Evolutionary conservation across 208 protist species (phyloP).

Genomic region (Wallacemonas rigidus): DNA sequence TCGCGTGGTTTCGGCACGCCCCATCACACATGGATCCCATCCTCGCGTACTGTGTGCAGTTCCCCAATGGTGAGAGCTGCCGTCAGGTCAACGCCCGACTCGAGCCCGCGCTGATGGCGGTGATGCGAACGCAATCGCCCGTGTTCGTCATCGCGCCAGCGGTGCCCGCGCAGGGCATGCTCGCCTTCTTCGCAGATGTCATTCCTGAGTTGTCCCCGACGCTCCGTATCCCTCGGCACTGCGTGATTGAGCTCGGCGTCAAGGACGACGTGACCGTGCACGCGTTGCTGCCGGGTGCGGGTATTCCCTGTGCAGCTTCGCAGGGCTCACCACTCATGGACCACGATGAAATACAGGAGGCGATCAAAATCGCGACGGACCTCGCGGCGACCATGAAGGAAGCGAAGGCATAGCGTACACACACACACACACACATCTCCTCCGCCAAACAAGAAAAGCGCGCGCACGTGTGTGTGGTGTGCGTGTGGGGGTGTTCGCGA

Average conservation of each 20-base stretch:
- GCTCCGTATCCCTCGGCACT: conserved; percentile 59
- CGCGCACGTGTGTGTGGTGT: too few relatives aligned
- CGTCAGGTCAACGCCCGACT: conserved; percentile 85
- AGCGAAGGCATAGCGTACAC: neutral
- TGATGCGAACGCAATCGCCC: conserved; percentile 78
- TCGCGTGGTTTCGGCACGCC: conserved; percentile 48
- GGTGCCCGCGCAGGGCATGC: conserved; percentile 67
- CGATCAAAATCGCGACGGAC: conserved; percentile 12
- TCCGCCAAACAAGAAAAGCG: too few relatives aligned
- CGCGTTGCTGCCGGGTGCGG: conserved; percentile 43
- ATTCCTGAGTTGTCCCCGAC: conserved; percentile 77
- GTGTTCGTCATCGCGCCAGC: conserved; percentile 77
- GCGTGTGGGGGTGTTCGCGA: too few relatives aligned
- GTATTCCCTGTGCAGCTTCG: neutral
- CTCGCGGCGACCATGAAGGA: neutral
- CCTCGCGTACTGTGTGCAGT: conserved; percentile 76
- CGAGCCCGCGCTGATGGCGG: conserved; percentile 85
- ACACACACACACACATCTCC: neutral
- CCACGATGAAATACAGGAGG: conserved; percentile 29
- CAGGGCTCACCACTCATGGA: conserved; percentile 23
- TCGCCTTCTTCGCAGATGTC: conserved; percentile 80
- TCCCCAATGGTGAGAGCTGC: conserved; percentile 86
- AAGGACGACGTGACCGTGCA: conserved; percentile 79
- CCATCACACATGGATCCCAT: conserved; percentile 48
- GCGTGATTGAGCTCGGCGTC: conserved; percentile 80